Evolutionary conservation across 768 basidiomycete genomes (phyloP), one percentile per base, ranked within the genome.

Genomic region (Amanita molliuscula): DNA sequence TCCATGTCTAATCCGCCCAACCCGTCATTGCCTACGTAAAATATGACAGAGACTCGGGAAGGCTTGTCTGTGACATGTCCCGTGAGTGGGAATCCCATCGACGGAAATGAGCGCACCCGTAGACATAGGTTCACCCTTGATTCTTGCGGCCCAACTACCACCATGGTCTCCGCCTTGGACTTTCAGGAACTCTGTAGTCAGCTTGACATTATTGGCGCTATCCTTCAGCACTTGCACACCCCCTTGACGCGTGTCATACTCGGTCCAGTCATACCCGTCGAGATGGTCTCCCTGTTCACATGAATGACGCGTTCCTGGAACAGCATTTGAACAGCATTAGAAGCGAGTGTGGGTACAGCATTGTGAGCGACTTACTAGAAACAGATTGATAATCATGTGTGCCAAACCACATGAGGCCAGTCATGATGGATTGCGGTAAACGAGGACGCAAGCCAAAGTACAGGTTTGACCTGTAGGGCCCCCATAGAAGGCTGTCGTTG

Each of bases 331-430:
- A 41, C 28, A 33, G 25, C 9, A 49, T 54, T 33, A 53, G 48
- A 54, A 41, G 28, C 47, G 44, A 52, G 25, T 29, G 35, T 35
- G 2, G 31, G 38, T 41, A 53, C 48, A 50, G 46, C 15, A 36
- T 8, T 21, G n/a, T n/a, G n/a, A 37, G 23, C 23, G 51, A n/a
- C 84, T 63, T 53, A 83, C 86, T 74, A 53, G 67, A 62, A 51
- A 81, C 66, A 55, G 88, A 84, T 59, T 82, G 73, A 60, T 80
- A 96, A 66, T 95, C 78, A 34, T 89, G 82, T 6, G 88, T 83
- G 26, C 93, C 89, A 62, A 89, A 92, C 94, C 94, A 97, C 65
- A 95, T 78, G 29, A 98, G 76, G 10, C 94, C 94, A 2, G 88
- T 90, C 81, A 93, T 78, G 23, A 97, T 74, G n/a, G 88, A 90